phyloP scores from a whole-genome alignment of 345 rosid genomes.

The Triadica sebifera region DNA sequence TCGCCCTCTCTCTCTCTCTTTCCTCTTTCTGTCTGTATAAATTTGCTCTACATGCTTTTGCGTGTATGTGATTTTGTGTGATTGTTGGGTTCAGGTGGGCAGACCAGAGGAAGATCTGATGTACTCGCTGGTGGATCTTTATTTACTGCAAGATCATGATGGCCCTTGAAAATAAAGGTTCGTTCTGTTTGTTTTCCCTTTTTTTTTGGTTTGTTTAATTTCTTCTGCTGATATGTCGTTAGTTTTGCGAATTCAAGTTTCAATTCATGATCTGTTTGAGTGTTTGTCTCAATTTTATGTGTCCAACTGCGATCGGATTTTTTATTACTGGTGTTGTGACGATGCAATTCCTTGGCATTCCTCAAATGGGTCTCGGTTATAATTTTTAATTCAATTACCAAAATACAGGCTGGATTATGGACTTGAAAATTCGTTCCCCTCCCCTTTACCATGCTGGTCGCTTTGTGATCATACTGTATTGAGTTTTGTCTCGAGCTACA shows the following conservation, averaged over 20 bases:
- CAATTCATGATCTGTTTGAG: background rate
- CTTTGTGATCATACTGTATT: constrained; percentile 5
- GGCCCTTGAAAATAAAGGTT: constrained; percentile 66
- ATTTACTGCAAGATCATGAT: constrained; percentile 45
- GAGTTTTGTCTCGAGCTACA: background rate
- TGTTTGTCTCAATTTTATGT: background rate
- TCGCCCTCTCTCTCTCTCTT: background rate
- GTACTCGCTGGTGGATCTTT: constrained; percentile 54
- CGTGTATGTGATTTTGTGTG: constrained; percentile 6
- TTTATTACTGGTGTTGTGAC: background rate
- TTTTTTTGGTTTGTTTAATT: background rate
- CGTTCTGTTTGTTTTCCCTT: too few relatives aligned
- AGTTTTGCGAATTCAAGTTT: background rate
- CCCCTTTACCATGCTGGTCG: background rate
- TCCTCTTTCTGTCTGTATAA: background rate
- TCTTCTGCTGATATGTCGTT: background rate
- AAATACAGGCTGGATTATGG: background rate
- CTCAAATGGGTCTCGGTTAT: background rate
- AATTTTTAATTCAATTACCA: background rate
- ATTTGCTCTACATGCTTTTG: background rate
- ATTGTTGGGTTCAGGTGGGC: constrained; percentile 38
- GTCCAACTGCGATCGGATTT: background rate
- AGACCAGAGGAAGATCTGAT: constrained; percentile 55
- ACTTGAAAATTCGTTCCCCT: background rate
- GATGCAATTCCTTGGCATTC: background rate